These are phyloP conservation scores for Mortierella antarctica DNA, from an alignment of 192 early-diverging fungal genomes.

Conservation along the genomic window DNA sequence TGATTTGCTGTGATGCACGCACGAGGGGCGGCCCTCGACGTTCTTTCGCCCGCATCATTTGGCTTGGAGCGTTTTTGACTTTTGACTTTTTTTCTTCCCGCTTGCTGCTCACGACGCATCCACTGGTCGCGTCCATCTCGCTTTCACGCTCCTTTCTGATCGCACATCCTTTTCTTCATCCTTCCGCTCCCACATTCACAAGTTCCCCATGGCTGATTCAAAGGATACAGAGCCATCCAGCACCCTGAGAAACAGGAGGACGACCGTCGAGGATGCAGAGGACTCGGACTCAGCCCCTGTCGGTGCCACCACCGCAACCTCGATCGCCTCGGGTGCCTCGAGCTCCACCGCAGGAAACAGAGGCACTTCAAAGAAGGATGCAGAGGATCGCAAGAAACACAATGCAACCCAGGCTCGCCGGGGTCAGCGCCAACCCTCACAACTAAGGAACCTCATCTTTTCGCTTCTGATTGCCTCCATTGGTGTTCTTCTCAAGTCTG, in stretches of 20 bases:
- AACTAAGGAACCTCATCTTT: slow-evolving; percentile 13
- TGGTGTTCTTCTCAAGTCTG: slow-evolving; percentile 38
- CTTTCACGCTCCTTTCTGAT: slow-evolving; percentile 1
- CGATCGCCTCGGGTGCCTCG: slow-evolving; percentile 7
- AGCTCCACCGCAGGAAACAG: slow-evolving; percentile 10
- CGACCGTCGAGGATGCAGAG: slow-evolving; percentile 46
- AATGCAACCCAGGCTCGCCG: not conserved
- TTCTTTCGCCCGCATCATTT: no score
- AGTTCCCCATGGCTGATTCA: slow-evolving; percentile 5
- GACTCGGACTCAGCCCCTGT: slow-evolving; percentile 22
- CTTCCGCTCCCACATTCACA: not conserved
- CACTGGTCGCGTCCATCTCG: not conserved
- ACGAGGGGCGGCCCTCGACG: no score
- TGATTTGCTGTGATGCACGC: no score
- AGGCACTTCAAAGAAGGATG: not conserved
- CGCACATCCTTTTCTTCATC: not conserved
- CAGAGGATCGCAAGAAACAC: slow-evolving; percentile 19
- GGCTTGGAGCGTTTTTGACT: no score
- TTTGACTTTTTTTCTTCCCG: no score
- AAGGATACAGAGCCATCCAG: not conserved
- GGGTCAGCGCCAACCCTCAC: slow-evolving; percentile 6
- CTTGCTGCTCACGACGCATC: no score
- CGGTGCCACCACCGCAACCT: slow-evolving; percentile 32
- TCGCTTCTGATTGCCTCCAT: slow-evolving; percentile 32
- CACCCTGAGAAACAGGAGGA: slow-evolving; percentile 35